Percentiles rank a stretch among this genome's conserved stretches.
These are phyloP conservation scores for Yamadazyma tumulicola DNA, from an alignment of 805 yeast genomes.

Conservation along the genomic window DNA sequence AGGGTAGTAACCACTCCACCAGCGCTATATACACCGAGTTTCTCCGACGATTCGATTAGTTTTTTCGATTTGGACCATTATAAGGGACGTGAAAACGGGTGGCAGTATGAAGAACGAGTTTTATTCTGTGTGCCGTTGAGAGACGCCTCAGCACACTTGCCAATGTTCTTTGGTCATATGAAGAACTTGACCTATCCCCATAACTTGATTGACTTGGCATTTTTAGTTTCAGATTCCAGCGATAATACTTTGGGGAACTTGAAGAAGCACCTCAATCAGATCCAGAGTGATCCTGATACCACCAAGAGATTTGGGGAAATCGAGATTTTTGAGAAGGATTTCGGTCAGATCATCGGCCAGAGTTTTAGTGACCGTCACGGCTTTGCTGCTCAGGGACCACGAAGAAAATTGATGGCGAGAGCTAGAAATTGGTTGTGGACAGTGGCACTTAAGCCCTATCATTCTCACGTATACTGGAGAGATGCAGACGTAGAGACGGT, in stretches of 20 bases:
- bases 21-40: constrained; percentile 31
- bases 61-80: constrained; percentile 71
- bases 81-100: constrained; percentile 66
- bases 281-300: constrained; percentile 65
- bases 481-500: constrained; percentile 96
- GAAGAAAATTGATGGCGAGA: constrained; percentile 92
- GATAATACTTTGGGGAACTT: constrained; percentile 81
- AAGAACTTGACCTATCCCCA: constrained; percentile 82
- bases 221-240: constrained; percentile 84
- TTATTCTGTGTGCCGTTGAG: constrained; percentile 85
- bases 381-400: constrained; percentile 92
- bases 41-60: constrained; percentile 43
- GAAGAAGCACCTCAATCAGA: constrained; percentile 49
- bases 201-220: constrained; percentile 74
- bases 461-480: constrained; percentile 96
- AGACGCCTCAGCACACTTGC: constrained; percentile 87
- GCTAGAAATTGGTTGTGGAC: constrained; percentile 93
- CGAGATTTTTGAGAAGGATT: constrained; percentile 83
- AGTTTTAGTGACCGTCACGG: constrained; percentile 92
- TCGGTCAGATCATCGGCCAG: constrained; percentile 92
- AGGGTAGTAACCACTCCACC: constrained; percentile 11
- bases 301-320: constrained; percentile 74
- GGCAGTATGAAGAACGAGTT: constrained; percentile 76
- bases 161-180: constrained; percentile 85
- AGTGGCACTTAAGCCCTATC: constrained; percentile 85